phyloP scores from a whole-genome alignment of 306 rosid genomes.

The Macrotyloma uniflorum region DNA sequence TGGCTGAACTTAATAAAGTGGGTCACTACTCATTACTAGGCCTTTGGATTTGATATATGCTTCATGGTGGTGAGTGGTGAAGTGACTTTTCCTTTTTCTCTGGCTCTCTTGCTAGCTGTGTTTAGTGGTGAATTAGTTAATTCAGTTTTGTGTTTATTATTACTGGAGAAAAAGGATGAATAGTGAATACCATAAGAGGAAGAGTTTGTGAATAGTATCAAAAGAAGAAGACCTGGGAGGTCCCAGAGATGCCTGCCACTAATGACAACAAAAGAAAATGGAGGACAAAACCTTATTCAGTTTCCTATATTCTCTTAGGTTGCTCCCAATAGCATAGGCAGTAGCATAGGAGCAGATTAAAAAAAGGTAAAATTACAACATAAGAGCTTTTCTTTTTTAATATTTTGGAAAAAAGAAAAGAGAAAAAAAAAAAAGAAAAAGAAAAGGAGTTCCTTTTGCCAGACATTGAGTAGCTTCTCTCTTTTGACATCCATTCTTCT shows the following conservation, averaged over 20 bases:
- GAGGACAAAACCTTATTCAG: conserved; percentile 38
- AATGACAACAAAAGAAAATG: conserved; percentile 39
- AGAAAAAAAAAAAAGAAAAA: not conserved
- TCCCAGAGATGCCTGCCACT: conserved; percentile 36
- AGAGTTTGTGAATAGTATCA: conserved; percentile 30
- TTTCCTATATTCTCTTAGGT: conserved; percentile 46
- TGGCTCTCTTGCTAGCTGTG: not conserved
- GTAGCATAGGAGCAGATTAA: conserved; percentile 35
- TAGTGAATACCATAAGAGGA: not conserved
- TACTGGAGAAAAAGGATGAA: conserved; percentile 11
- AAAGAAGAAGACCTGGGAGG: conserved; percentile 32
- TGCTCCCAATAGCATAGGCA: conserved; percentile 71
- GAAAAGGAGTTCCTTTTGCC: conserved; percentile 36
- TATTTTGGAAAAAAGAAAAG: conserved; percentile 16
- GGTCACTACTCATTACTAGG: conserved; percentile 45
- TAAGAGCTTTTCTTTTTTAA: conserved; percentile 26
- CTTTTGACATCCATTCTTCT: conserved; percentile 42
- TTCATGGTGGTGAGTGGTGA: conserved; percentile 3
- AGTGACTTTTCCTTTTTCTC: conserved; percentile 8
- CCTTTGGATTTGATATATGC: conserved; percentile 42
- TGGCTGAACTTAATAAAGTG: conserved; percentile 44
- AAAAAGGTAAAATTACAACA: conserved; percentile 20
- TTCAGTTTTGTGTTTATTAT: conserved; percentile 18
- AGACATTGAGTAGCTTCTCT: conserved; percentile 44
- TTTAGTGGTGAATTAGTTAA: conserved; percentile 12